Percentiles rank a stretch among this genome's conserved stretches.
Evolutionary conservation across 1,139 yeast species (phyloP).

Genomic region (Zygoascus meyerae): DNA sequence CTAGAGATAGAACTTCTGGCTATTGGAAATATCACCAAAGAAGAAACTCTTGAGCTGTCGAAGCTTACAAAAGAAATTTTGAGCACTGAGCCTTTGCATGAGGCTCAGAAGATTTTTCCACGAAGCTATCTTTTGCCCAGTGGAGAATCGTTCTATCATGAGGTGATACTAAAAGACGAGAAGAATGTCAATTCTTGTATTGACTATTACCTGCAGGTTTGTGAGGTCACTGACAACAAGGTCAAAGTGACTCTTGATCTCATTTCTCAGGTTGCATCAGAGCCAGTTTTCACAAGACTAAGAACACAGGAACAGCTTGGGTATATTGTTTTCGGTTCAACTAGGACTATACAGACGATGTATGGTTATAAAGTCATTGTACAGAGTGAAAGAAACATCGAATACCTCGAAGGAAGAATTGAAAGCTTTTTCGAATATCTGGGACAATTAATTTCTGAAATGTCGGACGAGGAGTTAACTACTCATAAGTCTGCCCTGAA

Average conservation of each 20-base stretch:
- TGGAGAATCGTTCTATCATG: slow-evolving; percentile 44
- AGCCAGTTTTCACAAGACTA: slow-evolving; percentile 83
- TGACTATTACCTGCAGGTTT: slow-evolving; percentile 70
- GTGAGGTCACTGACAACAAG: slow-evolving; percentile 39
- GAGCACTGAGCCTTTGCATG: slow-evolving; percentile 28
- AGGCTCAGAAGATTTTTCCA: slow-evolving; percentile 40
- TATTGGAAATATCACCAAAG: slow-evolving; percentile 67
- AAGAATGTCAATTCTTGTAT: slow-evolving; percentile 80
- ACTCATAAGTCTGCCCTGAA: slow-evolving; percentile 66
- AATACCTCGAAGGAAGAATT: slow-evolving; percentile 71
- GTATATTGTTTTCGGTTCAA: slow-evolving; percentile 80
- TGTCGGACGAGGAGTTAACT: slow-evolving; percentile 58
- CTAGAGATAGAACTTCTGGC: slow-evolving; percentile 63
- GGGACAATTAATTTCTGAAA: slow-evolving; percentile 36
- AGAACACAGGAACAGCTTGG: slow-evolving; percentile 92
- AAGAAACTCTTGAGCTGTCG: slow-evolving; percentile 49
- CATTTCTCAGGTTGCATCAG: slow-evolving; percentile 65
- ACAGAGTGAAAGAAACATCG: slow-evolving; percentile 77
- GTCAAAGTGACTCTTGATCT: slow-evolving; percentile 53
- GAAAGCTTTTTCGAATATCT: slow-evolving; percentile 50
- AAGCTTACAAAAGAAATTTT: slow-evolving; percentile 37
- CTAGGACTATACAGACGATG: slow-evolving; percentile 62
- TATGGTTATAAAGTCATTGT: slow-evolving; percentile 73
- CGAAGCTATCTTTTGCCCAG: slow-evolving; percentile 48
- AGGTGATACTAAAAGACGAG: slow-evolving; percentile 52